Base-by-base conservation (phyloP, 2,329 filamentous ascomycete genomes). In the Aspergillus chevalieri region DNA sequence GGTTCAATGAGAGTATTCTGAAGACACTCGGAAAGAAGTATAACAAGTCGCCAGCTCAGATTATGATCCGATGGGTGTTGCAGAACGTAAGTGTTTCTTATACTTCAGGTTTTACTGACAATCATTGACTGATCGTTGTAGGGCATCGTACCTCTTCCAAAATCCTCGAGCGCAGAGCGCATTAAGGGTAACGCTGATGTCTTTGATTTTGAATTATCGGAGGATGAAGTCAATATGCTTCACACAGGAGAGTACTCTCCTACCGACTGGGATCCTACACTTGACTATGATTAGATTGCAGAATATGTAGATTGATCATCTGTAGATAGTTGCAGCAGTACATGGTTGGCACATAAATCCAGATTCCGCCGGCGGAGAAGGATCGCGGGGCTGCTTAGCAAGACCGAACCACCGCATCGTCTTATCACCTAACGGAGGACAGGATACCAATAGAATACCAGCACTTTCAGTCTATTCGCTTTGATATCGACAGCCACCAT, bases 51-150 rank as follows among this genome's bases (percentile, higher is more conserved):
- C 79, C 84, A 1, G 87, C 83, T 3, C 88, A 93, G 67, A 71
- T 94, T 33, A 72, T 93, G 65, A 78, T 94, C 43, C 79, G 86
- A 48, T 93, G 88, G 88, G 85, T 82, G 48, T 68, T 92, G 55
- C 87, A 93, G 66, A 93, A 76, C 89, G 85, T 63, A 74, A 79
- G 19, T 79, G 74, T 51, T 74, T 74, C 61, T 14, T 49, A 48
- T 9, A 22, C 24, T 10, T 44, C 22, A 2, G 0, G 10, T 19
- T 14, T 61, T 59, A 49, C 56, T 60, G 44, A 36, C 41, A 36
- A 14, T n/a, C 19, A 49, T 47, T n/a, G 46, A 22, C 47, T 41
- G 21, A 48, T 38, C 17, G 26, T 47, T 6, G 34, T 44, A 81
- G 77, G 79, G 79, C 7, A 82, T 82, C 57, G 76, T 84, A 45